Evolutionary conservation across 73 alveolate genomes (phyloP).

Genomic region (Effrenium voratum): DNA sequence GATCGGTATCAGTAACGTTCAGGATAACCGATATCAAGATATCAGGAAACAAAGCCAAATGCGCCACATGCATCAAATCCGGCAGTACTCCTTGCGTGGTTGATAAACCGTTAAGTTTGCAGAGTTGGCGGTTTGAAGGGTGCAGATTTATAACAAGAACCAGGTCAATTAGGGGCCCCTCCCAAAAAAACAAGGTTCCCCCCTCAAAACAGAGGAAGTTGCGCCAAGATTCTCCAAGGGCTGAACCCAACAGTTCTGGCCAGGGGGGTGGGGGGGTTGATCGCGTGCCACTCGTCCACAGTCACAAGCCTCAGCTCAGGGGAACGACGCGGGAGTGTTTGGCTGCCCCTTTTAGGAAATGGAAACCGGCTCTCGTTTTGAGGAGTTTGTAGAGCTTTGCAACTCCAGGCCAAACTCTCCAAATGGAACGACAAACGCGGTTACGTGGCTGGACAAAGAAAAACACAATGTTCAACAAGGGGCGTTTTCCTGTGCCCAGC

Average conservation of each 20-base stretch:
- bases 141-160: background rate
- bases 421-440: no score
- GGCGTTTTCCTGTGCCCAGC: background rate
- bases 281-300: background rate
- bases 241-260: background rate
- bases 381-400: no score
- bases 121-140: background rate
- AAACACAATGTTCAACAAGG: background rate
- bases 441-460: no score
- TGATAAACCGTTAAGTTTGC: background rate
- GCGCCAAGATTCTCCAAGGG: slow-evolving; percentile 8
- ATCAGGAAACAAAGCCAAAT: no score
- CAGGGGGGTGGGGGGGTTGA: background rate
- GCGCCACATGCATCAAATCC: background rate
- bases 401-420: no score
- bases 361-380: no score
- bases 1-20: no score
- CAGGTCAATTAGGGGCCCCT: background rate
- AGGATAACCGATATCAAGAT: no score
- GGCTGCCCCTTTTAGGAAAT: no score
- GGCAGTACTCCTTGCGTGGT: background rate
- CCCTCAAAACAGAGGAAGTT: no score
- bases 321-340: no score
- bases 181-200: background rate
- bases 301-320: slow-evolving; percentile 5